Evolutionary conservation across 306 rosid genomes (phyloP).

Genomic region (Pyrus communis): DNA sequence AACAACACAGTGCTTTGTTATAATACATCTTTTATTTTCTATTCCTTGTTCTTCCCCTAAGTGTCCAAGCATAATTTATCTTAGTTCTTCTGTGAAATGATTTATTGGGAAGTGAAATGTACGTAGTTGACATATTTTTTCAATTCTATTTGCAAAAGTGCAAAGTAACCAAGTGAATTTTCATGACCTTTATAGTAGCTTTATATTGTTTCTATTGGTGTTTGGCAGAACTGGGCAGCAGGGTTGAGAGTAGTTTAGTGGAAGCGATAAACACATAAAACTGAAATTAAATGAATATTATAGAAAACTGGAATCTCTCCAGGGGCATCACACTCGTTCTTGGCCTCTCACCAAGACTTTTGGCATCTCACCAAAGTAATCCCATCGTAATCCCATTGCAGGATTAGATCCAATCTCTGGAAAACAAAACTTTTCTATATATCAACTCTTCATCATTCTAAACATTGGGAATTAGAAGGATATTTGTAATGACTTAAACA

Average conservation of each 20-base stretch:
- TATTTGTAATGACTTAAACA: neutral
- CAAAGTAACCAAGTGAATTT: neutral
- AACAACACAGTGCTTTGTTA: neutral
- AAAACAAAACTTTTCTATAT: neutral
- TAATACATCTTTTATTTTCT: too few species aligned
- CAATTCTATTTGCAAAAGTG: too few species aligned
- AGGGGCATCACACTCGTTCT: neutral
- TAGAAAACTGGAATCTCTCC: neutral
- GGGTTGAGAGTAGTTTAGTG: neutral
- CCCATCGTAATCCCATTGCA: neutral
- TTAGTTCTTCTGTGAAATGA: neutral
- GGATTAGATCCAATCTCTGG: neutral
- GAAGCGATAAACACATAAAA: neutral
- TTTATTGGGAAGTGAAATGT: neutral
- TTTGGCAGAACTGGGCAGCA: neutral
- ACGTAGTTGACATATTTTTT: neutral
- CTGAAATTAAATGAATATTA: neutral
- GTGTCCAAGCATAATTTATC: neutral
- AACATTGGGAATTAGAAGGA: neutral
- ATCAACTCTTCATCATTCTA: too few species aligned
- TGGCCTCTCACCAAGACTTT: neutral
- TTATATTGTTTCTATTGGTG: neutral
- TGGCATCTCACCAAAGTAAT: neutral
- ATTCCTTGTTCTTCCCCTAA: neutral
- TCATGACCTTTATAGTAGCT: neutral